Conservation (phyloP, 1,284 basidiomycete species). For the Leucoagaricus sp. region DNA sequence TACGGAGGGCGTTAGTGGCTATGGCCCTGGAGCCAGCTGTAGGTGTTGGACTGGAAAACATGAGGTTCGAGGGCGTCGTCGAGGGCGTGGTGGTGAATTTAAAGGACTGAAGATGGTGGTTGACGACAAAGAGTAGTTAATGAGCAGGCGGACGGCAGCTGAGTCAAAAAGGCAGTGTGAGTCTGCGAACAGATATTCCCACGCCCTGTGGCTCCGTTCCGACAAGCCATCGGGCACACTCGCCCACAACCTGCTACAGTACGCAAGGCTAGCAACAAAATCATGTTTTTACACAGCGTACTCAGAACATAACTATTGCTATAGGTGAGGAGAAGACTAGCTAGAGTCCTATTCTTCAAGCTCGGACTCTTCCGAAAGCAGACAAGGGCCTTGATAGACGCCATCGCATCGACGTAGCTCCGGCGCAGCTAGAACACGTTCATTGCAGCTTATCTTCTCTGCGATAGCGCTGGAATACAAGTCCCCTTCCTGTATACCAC, state of each 20-base stretch:
- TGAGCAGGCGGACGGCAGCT: slow-evolving; percentile 20
- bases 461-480: not conserved
- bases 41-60: slow-evolving; percentile 52
- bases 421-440: slow-evolving; percentile 15
- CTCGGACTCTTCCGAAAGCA: slow-evolving; percentile 26
- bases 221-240: not conserved
- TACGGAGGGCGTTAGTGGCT: slow-evolving; percentile 59
- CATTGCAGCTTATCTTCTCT: not conserved
- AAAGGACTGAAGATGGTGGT: slow-evolving; percentile 24
- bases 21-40: slow-evolving; percentile 57
- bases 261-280: not conserved
- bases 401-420: slow-evolving; percentile 29
- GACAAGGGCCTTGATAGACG: slow-evolving; percentile 31
- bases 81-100: not conserved
- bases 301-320: not conserved
- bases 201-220: slow-evolving; percentile 22
- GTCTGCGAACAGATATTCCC: slow-evolving; percentile 26
- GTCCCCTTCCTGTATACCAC: not conserved
- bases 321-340: too few relatives aligned
- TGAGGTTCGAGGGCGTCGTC: slow-evolving; percentile 14
- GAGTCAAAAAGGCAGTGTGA: slow-evolving; percentile 33
- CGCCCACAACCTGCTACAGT: not conserved
- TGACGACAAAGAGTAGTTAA: slow-evolving; percentile 19
- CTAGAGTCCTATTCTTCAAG: not conserved
- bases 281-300: not conserved